phyloP scores from a whole-genome alignment of 495 filamentous ascomycete genomes.

The Podospora didyma region DNA sequence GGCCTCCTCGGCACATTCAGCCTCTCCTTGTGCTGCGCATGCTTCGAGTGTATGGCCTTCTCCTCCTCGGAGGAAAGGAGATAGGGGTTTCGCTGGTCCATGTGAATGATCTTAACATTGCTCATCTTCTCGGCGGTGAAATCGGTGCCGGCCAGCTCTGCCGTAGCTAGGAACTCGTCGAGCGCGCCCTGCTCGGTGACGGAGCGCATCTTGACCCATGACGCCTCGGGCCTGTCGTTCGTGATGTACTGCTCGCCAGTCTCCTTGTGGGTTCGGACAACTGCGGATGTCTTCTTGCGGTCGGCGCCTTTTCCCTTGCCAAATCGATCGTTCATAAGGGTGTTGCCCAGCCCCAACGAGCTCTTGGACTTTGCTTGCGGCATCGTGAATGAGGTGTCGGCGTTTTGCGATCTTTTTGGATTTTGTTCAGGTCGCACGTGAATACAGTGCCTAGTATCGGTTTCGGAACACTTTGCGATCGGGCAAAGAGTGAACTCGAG shows the following conservation, averaged over 20 bases:
- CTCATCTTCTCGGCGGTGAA: conserved; percentile 99
- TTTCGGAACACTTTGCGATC: too few species aligned
- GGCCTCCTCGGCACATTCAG: conserved; percentile 90
- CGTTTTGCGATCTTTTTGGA: neutral
- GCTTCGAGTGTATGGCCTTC: conserved; percentile 69
- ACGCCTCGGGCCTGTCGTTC: conserved; percentile 68
- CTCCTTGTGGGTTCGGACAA: conserved; percentile 56
- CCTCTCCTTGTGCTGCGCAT: conserved; percentile 67
- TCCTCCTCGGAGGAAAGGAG: conserved; percentile 87
- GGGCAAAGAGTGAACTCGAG: too few species aligned
- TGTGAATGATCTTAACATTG: conserved; percentile 97
- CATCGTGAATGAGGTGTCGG: conserved; percentile 52
- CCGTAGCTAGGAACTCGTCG: conserved; percentile 71
- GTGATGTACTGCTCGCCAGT: conserved; percentile 67
- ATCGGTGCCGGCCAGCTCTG: conserved; percentile 93
- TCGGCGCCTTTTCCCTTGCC: conserved; percentile 80
- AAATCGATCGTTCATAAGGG: conserved; percentile 89
- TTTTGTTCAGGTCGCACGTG: neutral
- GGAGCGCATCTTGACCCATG: conserved; percentile 95
- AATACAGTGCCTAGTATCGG: too few species aligned
- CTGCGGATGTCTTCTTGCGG: conserved; percentile 55
- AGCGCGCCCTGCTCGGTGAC: conserved; percentile 96
- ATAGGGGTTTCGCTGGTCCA: conserved; percentile 91
- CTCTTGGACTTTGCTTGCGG: conserved; percentile 94
- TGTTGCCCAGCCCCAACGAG: conserved; percentile 77